Percentiles rank a stretch among this genome's conserved stretches.
Conservation (phyloP, 257 asterid species). For the Marsdenia floribunda region DNA sequence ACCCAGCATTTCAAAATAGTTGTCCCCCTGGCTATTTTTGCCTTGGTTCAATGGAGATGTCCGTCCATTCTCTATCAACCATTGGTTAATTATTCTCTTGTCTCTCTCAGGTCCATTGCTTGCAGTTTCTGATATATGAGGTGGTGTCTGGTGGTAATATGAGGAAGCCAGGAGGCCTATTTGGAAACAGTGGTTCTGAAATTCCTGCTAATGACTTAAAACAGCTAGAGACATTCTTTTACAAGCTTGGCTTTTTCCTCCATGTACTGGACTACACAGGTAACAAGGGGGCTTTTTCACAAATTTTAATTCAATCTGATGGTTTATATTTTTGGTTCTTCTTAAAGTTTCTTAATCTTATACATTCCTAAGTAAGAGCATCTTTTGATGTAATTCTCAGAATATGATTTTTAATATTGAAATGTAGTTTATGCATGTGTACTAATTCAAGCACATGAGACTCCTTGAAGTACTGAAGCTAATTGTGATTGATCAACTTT, state of each 20-base stretch:
- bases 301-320: background rate
- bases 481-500: background rate
- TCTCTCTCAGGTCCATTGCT: constrained; percentile 75
- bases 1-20: too few species aligned
- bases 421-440: background rate
- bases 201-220: constrained; percentile 89
- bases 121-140: constrained; percentile 96
- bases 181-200: constrained; percentile 92
- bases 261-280: constrained; percentile 94
- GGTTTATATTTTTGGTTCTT: background rate
- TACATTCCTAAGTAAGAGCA: background rate
- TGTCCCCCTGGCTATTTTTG: too few species aligned
- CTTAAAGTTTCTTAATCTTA: background rate
- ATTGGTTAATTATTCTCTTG: background rate
- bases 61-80: too few species aligned
- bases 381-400: background rate
- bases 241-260: constrained; percentile 98
- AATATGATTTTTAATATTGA: background rate
- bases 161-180: constrained; percentile 98
- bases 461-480: background rate
- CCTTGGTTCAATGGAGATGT: too few species aligned
- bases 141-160: constrained; percentile 98
- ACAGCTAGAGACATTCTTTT: constrained; percentile 93
- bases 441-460: background rate
- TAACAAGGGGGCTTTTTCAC: constrained; percentile 16